Evolutionary conservation across 1,284 basidiomycete species (phyloP), one percentile per base, ranked within the genome.

Genomic region (Ceratobasidium sp.): DNA sequence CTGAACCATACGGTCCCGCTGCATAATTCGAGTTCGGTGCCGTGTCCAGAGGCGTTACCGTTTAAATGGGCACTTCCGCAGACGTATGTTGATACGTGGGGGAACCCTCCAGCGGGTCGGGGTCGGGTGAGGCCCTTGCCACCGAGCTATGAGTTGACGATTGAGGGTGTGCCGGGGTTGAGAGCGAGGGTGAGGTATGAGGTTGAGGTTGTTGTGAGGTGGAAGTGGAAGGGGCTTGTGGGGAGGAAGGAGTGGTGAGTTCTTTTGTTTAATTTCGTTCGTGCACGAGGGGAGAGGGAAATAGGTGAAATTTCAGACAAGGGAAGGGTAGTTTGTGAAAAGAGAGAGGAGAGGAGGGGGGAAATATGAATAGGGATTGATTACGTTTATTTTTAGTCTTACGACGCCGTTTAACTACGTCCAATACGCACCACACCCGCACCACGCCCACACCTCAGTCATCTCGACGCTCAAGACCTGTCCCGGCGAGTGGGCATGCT

Each of bases 401-500:
- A 48, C 31, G 27, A 73, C 74, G 14, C 71, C 75, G 17, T 77
- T 77, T 63, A 65, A 48, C 8, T 77, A 77, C 50, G 53, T 72
- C 14, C 76, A 75, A 11, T 57, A 75, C n/a, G 64, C 76, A 6
- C 63, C 75, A 14, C 75, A 57, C 65, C 64, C 60, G 31, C 69
- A 63, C 65, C 76, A 57, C 54, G 53, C 41, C 72, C 76, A 48
- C 19, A 31, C 73, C 15, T 77, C 76, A 5, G 76, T 77, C 31
- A 36, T 76, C 33, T 48, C 76, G n/a, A 67, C 76, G 31, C 64
- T 77, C 54, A 77, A 77, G 44, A 33, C 77, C n/a, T 57, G 71
- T 47, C 76, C 76, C 31, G 76, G 76, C 29, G 76, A 77, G 44
- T 77, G 76, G 76, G 53, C 60, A 22, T 59, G 60, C n/a, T 74